Percentiles rank a stretch among this genome's conserved stretches.
These are phyloP conservation scores for Calophaca sinica DNA, from an alignment of 306 rosid species.

Conservation along the genomic window DNA sequence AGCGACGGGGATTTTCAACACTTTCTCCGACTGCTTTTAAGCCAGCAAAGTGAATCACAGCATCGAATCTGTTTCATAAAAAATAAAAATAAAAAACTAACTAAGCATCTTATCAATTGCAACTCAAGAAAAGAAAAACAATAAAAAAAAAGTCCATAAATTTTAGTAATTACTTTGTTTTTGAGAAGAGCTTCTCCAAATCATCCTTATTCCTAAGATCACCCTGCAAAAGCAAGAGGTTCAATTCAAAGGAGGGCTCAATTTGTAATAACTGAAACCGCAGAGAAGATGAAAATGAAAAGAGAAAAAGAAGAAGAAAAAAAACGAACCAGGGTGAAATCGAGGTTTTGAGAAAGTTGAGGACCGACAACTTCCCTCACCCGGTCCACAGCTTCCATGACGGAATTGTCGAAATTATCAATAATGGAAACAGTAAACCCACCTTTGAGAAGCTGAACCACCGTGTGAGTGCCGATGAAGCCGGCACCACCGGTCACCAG, in stretches of 20 bases:
- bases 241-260: not conserved
- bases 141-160: not conserved
- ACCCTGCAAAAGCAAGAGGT: conserved; percentile 54
- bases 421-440: conserved; percentile 68
- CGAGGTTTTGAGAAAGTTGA: conserved; percentile 71
- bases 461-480: conserved; percentile 91
- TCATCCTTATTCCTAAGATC: conserved; percentile 81
- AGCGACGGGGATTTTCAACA: conserved; percentile 73
- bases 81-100: not conserved
- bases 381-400: conserved; percentile 71
- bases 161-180: conserved; percentile 51
- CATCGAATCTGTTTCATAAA: conserved; percentile 70
- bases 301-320: not conserved
- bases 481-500: conserved; percentile 94
- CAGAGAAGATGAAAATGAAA: not conserved
- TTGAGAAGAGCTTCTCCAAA: conserved; percentile 77
- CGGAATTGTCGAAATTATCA: conserved; percentile 84
- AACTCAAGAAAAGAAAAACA: too few relatives aligned
- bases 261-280: not conserved
- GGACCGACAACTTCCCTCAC: conserved; percentile 79
- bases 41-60: conserved; percentile 93
- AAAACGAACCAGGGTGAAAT: conserved; percentile 62
- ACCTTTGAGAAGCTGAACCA: conserved; percentile 77
- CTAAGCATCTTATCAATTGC: not conserved
- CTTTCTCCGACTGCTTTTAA: conserved; percentile 93